Evolutionary conservation across 805 yeast genomes (phyloP), one percentile per base, ranked within the genome.

Genomic region (Yarrowia hollandica): DNA sequence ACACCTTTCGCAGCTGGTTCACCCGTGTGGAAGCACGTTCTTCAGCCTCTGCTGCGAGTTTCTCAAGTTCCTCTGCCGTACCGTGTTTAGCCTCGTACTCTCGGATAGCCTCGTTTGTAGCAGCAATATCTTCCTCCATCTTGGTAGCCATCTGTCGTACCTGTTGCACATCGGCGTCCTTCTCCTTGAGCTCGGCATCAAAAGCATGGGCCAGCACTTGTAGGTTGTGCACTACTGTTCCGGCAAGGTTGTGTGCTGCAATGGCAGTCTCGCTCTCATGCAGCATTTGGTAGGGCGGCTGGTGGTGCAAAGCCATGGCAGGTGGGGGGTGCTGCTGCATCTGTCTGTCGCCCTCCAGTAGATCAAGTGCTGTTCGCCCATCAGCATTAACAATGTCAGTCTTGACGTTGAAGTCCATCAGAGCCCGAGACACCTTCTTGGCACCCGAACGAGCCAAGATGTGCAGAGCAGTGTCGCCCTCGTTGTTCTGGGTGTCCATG

Each of bases 401-500:
- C 35, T 71, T 67, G 2, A 86, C 86, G 23, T 79, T 76, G 64
- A 79, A 74, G 48, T 77, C 74, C 37, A 79, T 63, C 54, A 83
- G 71, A 16, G 74, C 70, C 31, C 74, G 73, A 23, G 76, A 72
- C 25, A 82, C 71, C 30, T 71, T 70, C 12, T 77, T 69, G 55
- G 85, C 80, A 3, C 80, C 79, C 8, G 81, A 73, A 33, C 82
- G 76, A 14, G 83, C 81, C 0, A 96, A 90, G 42, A 92, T 75
- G 66, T 90, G 96, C 50, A 90, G 73, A 6, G 95, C 89, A 0
- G 97, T 89, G 65, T 90, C 89, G 4, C 97, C 97, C 62, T 83
- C 78, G 19, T 77, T 78, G 71, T 94, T 98, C 67, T 82, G 88
- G 65, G 85, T 90, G 67, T 89, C 87, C 14, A 82, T 64, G 66